Conservation (phyloP, 2,329 filamentous ascomycete genomes). For the Exophiala phaeomuriformis region DNA sequence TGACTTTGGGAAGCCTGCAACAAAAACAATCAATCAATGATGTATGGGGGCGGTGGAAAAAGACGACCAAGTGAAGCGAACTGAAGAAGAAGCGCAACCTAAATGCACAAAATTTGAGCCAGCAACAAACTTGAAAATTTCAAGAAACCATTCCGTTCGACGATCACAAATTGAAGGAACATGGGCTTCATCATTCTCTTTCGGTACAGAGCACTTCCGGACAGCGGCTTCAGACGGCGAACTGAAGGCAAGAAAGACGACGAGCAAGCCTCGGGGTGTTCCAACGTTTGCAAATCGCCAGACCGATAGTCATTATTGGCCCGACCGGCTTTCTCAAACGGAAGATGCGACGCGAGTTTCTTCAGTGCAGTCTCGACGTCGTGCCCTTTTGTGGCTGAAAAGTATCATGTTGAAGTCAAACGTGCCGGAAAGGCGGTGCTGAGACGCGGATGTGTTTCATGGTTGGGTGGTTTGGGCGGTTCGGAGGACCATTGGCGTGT, state of each 20-base stretch:
- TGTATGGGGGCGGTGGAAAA: background rate
- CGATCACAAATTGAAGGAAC: slow-evolving; percentile 18
- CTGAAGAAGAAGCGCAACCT: slow-evolving; percentile 14
- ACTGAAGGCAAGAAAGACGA: slow-evolving; percentile 10
- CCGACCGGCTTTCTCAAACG: slow-evolving; percentile 16
- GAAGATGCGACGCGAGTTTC: slow-evolving; percentile 17
- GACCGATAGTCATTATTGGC: slow-evolving; percentile 16
- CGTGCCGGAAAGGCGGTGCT: slow-evolving; percentile 16
- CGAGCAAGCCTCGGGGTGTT: slow-evolving; percentile 7
- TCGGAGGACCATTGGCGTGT: background rate
- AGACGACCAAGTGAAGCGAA: slow-evolving; percentile 5
- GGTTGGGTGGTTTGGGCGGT: slow-evolving; percentile 2
- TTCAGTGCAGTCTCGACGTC: slow-evolving; percentile 20
- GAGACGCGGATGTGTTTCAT: slow-evolving; percentile 21
- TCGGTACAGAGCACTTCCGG: slow-evolving; percentile 21
- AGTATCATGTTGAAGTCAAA: slow-evolving; percentile 22
- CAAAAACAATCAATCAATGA: background rate
- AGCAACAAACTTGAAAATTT: no score
- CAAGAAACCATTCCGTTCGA: no score
- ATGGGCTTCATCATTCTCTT: background rate
- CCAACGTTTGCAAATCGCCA: slow-evolving; percentile 6
- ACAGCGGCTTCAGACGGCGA: slow-evolving; percentile 23
- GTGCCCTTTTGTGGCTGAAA: slow-evolving; percentile 13
- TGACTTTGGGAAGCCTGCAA: slow-evolving; percentile 7
- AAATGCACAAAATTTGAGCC: slow-evolving; percentile 11